These are phyloP conservation scores for Phytophthora cactorum DNA, from an alignment of 352 stramenopile genomes.

Conservation along the genomic window DNA sequence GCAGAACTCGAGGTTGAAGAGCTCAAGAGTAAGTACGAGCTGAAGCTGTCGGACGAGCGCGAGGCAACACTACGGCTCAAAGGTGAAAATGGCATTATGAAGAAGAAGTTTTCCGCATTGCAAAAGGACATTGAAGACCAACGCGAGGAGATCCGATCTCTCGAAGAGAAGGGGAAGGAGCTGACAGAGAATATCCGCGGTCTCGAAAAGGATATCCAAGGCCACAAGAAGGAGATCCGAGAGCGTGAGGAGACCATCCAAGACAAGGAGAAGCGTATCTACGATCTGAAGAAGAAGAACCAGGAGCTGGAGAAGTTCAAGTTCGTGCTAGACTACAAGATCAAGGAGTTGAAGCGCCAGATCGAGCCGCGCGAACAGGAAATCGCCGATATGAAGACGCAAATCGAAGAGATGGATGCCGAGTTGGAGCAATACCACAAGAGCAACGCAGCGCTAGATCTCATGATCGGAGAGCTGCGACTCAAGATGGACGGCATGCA, in stretches of 20 bases:
- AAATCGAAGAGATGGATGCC: conserved; percentile 96
- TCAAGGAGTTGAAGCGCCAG: conserved; percentile 96
- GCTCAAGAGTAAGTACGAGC: conserved; percentile 92
- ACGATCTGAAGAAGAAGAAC: conserved; percentile 98
- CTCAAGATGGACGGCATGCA: conserved; percentile 95
- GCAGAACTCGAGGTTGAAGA: conserved; percentile 94
- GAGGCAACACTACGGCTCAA: conserved; percentile 94
- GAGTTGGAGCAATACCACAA: conserved; percentile 96
- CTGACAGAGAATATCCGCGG: conserved; percentile 92
- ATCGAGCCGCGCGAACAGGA: conserved; percentile 96
- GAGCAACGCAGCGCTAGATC: conserved; percentile 93
- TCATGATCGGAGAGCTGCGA: conserved; percentile 95
- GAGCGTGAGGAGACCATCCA: conserved; percentile 94
- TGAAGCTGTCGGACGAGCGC: conserved; percentile 88
- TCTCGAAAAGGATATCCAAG: conserved; percentile 93
- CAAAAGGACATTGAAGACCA: conserved; percentile 96
- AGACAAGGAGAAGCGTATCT: conserved; percentile 97
- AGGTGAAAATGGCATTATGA: conserved; percentile 97
- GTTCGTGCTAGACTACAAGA: conserved; percentile 97
- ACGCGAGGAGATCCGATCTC: conserved; percentile 92
- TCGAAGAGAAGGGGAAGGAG: conserved; percentile 94
- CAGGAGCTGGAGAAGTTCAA: conserved; percentile 98
- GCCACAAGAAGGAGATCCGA: conserved; percentile 93
- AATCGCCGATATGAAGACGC: conserved; percentile 94
- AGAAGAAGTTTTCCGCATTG: conserved; percentile 95